phyloP scores from a whole-genome alignment of 352 stramenopile genomes.

The Pythium sukuiense region DNA sequence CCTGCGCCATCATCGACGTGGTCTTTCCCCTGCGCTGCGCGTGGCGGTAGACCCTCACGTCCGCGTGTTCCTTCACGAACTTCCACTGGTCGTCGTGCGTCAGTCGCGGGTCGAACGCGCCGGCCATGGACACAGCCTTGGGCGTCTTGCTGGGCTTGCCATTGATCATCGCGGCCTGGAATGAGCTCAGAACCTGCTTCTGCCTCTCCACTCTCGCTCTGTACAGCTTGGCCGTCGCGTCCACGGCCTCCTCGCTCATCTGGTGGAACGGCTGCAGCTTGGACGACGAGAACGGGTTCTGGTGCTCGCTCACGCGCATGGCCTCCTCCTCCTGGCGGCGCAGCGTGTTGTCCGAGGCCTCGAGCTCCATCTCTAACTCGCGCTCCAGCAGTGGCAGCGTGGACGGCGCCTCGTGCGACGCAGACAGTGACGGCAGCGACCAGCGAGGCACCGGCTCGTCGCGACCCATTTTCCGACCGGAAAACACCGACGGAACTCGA shows the following conservation, averaged over 20 bases:
- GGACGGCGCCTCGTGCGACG: background rate
- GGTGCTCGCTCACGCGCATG: slow-evolving; percentile 28
- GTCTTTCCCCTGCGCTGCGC: slow-evolving; percentile 43
- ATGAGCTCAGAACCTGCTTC: slow-evolving; percentile 5
- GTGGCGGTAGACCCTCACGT: slow-evolving; percentile 62
- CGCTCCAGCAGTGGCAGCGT: slow-evolving; percentile 14
- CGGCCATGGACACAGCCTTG: background rate
- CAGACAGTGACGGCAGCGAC: background rate
- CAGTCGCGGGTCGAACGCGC: background rate
- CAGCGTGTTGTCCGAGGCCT: slow-evolving; percentile 19
- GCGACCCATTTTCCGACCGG: background rate
- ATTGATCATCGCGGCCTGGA: slow-evolving; percentile 5
- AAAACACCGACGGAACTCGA: too few species aligned
- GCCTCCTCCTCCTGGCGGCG: slow-evolving; percentile 23
- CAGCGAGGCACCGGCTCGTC: background rate
- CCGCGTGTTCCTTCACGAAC: slow-evolving; percentile 54
- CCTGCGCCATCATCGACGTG: slow-evolving; percentile 55
- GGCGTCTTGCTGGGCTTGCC: background rate
- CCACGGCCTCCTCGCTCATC: slow-evolving; percentile 26
- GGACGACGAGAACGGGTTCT: slow-evolving; percentile 28
- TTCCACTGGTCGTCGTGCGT: slow-evolving; percentile 55
- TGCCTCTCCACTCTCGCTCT: slow-evolving; percentile 3
- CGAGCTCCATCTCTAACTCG: slow-evolving; percentile 27
- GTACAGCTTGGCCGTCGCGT: slow-evolving; percentile 11
- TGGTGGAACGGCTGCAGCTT: slow-evolving; percentile 28